Conservation (phyloP, 306 rosid species). For the Ceratonia siliqua region DNA sequence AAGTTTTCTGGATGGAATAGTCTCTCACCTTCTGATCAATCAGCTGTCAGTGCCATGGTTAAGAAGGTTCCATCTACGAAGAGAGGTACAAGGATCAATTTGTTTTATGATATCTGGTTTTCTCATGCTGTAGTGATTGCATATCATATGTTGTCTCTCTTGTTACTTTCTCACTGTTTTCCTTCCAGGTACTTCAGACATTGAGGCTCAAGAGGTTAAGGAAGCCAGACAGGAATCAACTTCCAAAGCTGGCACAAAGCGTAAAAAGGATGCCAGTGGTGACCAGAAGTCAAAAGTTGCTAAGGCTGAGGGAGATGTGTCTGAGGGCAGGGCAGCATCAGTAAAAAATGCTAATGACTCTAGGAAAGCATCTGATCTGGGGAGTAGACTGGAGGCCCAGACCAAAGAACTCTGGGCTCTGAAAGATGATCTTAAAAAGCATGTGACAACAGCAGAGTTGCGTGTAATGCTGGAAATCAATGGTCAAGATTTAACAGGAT, state of each 20-base stretch:
- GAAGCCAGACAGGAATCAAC: conserved; percentile 38
- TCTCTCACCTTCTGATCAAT: conserved; percentile 80
- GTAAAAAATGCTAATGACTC: conserved; percentile 34
- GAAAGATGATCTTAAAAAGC: conserved; percentile 83
- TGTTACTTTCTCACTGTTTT: conserved; percentile 31
- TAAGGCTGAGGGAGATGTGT: conserved; percentile 60
- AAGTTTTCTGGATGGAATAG: conserved; percentile 82
- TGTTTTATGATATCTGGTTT: conserved; percentile 31
- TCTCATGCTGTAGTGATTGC: conserved; percentile 5
- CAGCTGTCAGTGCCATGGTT: conserved; percentile 52
- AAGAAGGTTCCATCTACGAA: conserved; percentile 44
- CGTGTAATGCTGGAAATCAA: conserved; percentile 83
- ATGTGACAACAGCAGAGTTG: conserved; percentile 71
- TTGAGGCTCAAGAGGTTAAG: conserved; percentile 48
- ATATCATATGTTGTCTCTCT: conserved; percentile 4
- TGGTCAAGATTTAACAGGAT: conserved; percentile 76
- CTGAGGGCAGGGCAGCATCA: conserved; percentile 49
- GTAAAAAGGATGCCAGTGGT: conserved; percentile 51
- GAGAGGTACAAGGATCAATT: conserved; percentile 49
- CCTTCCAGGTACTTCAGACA: conserved; percentile 47
- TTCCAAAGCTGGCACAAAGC: conserved; percentile 68
- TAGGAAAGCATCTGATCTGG: conserved; percentile 49
- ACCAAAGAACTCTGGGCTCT: conserved; percentile 79
- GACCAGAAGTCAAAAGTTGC: conserved; percentile 66
- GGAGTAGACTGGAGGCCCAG: conserved; percentile 67